phyloP scores from a whole-genome alignment of 768 basidiomycete species.

The Xanthoconium stramineum region DNA sequence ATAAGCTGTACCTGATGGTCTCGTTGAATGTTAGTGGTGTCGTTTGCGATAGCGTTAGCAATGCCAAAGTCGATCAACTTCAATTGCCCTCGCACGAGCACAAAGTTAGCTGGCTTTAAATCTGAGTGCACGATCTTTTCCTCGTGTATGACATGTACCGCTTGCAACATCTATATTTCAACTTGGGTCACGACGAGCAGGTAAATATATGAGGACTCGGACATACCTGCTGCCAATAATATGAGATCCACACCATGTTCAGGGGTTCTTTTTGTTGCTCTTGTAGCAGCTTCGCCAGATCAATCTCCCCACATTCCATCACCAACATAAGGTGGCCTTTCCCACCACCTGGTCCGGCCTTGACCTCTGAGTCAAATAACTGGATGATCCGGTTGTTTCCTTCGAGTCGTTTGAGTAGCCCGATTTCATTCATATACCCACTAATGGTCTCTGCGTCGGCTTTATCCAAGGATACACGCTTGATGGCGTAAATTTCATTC shows the following conservation, averaged over 20 bases:
- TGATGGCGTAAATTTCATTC: constrained; percentile 85
- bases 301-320: constrained; percentile 97
- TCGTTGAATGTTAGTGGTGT: constrained; percentile 96
- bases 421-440: constrained; percentile 96
- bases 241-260: constrained; percentile 92
- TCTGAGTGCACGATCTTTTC: constrained; percentile 99
- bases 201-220: background rate
- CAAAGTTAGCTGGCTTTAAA: constrained; percentile 97
- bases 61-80: constrained; percentile 99
- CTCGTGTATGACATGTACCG: constrained; percentile 97
- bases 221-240: constrained; percentile 94
- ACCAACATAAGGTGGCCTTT: constrained; percentile 80
- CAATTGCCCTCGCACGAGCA: constrained; percentile 89
- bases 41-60: constrained; percentile 96
- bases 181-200: background rate
- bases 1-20: constrained; percentile 74
- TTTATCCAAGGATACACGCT: constrained; percentile 86
- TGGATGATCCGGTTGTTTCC: constrained; percentile 93
- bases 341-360: constrained; percentile 55
- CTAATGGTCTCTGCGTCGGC: constrained; percentile 86
- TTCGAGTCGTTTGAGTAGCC: constrained; percentile 86
- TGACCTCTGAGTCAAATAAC: constrained; percentile 87
- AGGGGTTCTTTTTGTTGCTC: constrained; percentile 82
- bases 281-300: constrained; percentile 77
- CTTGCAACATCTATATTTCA: constrained; percentile 82